Evolutionary conservation across 2,329 filamentous ascomycete species (phyloP).

Genomic region (Aspergillus bombycis): DNA sequence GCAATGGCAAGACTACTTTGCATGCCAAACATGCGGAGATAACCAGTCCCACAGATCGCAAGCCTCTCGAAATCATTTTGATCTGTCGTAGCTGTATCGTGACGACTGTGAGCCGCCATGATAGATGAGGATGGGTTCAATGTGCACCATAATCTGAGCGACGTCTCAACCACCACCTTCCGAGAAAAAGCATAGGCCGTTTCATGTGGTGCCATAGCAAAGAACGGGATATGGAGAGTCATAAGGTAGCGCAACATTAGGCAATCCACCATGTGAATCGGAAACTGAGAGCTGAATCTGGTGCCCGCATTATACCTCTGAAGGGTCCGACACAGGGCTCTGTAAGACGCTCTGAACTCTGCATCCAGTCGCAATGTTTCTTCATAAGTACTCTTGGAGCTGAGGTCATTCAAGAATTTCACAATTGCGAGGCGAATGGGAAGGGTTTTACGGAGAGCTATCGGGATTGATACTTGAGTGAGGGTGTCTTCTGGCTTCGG

Average conservation of each 20-base stretch:
- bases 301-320: constrained; percentile 12
- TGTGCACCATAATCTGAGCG: constrained; percentile 52
- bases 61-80: constrained; percentile 45
- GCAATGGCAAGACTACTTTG: constrained; percentile 28
- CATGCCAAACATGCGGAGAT: constrained; percentile 22
- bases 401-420: constrained; percentile 32
- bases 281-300: constrained; percentile 19
- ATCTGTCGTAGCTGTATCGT: constrained; percentile 4
- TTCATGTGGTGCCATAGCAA: constrained; percentile 23
- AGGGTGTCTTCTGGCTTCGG: constrained; percentile 31
- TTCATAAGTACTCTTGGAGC: constrained; percentile 25
- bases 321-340: constrained; percentile 38
- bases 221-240: constrained; percentile 36
- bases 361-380: constrained; percentile 39
- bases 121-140: constrained; percentile 35
- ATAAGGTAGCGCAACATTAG: constrained; percentile 32
- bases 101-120: constrained; percentile 9
- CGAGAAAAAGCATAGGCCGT: constrained; percentile 51
- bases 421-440: constrained; percentile 40
- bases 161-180: constrained; percentile 52
- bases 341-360: constrained; percentile 51
- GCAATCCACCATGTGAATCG: constrained; percentile 28
- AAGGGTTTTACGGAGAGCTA: constrained; percentile 41
- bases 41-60: constrained; percentile 39
- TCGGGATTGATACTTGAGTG: constrained; percentile 41